Evolutionary conservation across 768 basidiomycete genomes (phyloP).

Genomic region (Lactifluus volemus): DNA sequence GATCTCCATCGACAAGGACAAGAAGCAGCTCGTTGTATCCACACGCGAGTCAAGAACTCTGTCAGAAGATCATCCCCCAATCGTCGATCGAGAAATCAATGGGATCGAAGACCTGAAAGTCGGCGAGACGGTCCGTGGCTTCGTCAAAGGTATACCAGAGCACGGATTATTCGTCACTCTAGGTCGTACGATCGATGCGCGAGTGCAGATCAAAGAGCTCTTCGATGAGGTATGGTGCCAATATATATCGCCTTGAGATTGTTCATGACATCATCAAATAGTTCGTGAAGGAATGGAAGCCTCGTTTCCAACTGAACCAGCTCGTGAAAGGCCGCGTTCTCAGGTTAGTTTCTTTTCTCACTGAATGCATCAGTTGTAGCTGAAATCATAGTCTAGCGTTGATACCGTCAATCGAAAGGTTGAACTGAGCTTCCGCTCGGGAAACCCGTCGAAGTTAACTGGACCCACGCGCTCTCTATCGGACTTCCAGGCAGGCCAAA

Average conservation of each 20-base stretch:
- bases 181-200: slow-evolving; percentile 76
- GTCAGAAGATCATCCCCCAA: slow-evolving; percentile 37
- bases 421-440: slow-evolving; percentile 83
- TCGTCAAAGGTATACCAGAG: slow-evolving; percentile 80
- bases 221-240: slow-evolving; percentile 62
- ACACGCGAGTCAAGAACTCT: slow-evolving; percentile 65
- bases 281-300: slow-evolving; percentile 96
- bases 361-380: background rate
- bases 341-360: slow-evolving; percentile 38
- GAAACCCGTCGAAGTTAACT: slow-evolving; percentile 37
- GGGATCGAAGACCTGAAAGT: slow-evolving; percentile 51
- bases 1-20: slow-evolving; percentile 54
- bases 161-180: slow-evolving; percentile 86
- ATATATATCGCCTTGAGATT: background rate
- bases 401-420: slow-evolving; percentile 65
- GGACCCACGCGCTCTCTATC: slow-evolving; percentile 33
- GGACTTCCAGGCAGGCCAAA: slow-evolving; percentile 72
- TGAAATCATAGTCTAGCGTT: slow-evolving; percentile 39
- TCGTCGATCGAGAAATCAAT: slow-evolving; percentile 65
- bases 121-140: slow-evolving; percentile 76
- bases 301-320: slow-evolving; percentile 68
- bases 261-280: slow-evolving; percentile 25
- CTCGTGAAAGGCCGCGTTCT: slow-evolving; percentile 81
- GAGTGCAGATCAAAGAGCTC: slow-evolving; percentile 88
- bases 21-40: slow-evolving; percentile 69